Evolutionary conservation across 331 rosid genomes (phyloP), one percentile per base, ranked within the genome.

Genomic region (Spiraea crenata): DNA sequence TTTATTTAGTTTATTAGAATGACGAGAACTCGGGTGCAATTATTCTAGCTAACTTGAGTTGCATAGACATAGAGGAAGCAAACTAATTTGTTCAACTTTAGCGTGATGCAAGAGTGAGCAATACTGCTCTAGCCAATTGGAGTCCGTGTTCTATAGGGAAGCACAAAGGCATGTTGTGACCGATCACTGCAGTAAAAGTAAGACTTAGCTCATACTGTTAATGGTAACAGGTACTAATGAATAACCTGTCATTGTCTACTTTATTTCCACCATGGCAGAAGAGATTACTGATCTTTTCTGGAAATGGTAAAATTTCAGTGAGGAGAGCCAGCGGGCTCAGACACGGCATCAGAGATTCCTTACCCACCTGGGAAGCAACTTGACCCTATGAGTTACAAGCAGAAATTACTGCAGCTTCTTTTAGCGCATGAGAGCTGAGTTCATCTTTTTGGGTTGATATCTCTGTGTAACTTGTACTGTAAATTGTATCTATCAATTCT

Each of bases 341-440:
- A 62, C 79, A 83, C 83, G 78, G 60, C 61, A 71, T 70, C 85
- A 74, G 77, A 80, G 79, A 63, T 74, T 80, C 73, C 51, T 74
- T 58, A 51, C 76, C 71, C 50, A 74, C 62, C 70, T 55, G 42
- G 63, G 65, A 66, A 59, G 31, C 31, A 25, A 25, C 31, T 25
- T 25, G 31, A 25, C 31, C 31, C 31, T 25, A 25, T 25, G 31
- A 25, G 31, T 25, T 25, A 25, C 31, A 25, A 25, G 11, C 62
- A 57, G 52, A 34, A 70, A 51, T 9, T 39, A 13, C 39, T 4
- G 71, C 31, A 56, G 38, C 60, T 25, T 20, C 60, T 25, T 56
- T 51, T 51, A 15, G 57, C 31, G 31, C 57, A 51, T 51, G 57
- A 51, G 57, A 51, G 31, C 57, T 6, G 49, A 45, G 12, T 9